Base-by-base conservation (phyloP, 1,139 yeast species). In the Debaryomyces subglobosus region DNA sequence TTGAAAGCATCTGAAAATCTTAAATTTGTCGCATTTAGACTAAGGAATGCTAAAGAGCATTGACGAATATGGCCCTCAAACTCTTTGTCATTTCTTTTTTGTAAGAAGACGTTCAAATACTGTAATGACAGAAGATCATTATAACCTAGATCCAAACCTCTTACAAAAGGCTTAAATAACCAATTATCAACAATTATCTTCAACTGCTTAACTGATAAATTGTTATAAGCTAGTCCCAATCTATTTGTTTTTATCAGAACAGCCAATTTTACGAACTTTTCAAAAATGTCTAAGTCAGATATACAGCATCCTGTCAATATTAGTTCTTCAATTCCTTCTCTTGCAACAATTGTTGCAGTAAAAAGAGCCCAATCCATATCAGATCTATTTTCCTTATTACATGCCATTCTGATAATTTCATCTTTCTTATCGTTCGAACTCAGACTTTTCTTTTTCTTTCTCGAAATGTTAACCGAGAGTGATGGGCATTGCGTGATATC, bases 361-460 rank as follows among this genome's bases (percentile, higher is more conserved):
- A 87, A 72, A 39, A 86, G 65, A 20, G 85, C 72, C 95, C 95
- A 87, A 59, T 87, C 88, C 85, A 84, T 83, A 51, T 86, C 92
- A 7, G 84, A 74, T 56, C 95, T 71, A 51, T 84, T 78, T 15
- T 79, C 79, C 49, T 67, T 63, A 55, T 83, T 82, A 54, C 85
- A 77, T 16, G 62, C 61, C 95, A 86, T 87, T 59, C 91, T 70
- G 2, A 52, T 61, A 6, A 74, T 54, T 4, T 60, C 67, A 10
- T 65, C 70, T 18, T 68, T 40, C 58, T 61, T 4, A 56, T 56
- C 62, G 13, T 49, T 51, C 4, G 56, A 39, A 23, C 49, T 47
- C 49, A 62, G 62, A 47, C 60, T 62, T 52, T 62, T 62, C 54
- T 66, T 71, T 51, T 63, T 69, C 52, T 62, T 64, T 59, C 78